Evolutionary conservation across 306 rosid species (phyloP), one percentile per base, ranked within the genome.

Genomic region (Begonia fuchsioides): DNA sequence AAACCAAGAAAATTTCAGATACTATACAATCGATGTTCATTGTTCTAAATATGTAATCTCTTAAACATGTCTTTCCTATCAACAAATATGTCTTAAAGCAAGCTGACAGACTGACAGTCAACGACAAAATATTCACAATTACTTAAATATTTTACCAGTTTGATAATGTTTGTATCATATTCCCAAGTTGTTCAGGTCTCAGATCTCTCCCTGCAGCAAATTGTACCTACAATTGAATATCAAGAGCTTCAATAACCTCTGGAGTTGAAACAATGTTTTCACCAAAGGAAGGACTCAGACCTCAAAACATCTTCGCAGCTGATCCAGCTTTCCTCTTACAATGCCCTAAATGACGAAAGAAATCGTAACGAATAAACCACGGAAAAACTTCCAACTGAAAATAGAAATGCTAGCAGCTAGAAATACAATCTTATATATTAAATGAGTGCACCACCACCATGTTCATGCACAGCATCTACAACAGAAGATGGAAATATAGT

Each of bases 201-300:
- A 74, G 78, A 70, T 90, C 98, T 68, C 98, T 90, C 55, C 98
- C 95, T 1, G 95, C 95, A 54, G 95, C 94, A 79, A 90, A 85
- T 63, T 90, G 98, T 61, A 90, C 95, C 98, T 85, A 69, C 72
- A 66, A 10, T 18, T 59, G 51, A 57, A 58, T 58, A 59, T 17
- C 9, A 54, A 15, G 26, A 11, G 32, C 17, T 40, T 51, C 43
- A 47, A n/a, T n/a, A 19, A 50, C 15, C 11, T 38, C 41, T 13
- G 15, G 14, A 58, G 18, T 13, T 20, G 6, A 11, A 17, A 52
- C 12, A 57, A 10, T 39, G 39, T 32, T 57, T 26, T 41, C n/a
- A 10, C 45, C 17, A 13, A 55, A 44, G 35, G 43, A 67, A 7
- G 49, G 38, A 38, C 46, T 14, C 68, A 43, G 55, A 85, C 98